Evolutionary conservation across 192 early-diverging fungal species (phyloP).

Genomic region (Coemansia sp.): DNA sequence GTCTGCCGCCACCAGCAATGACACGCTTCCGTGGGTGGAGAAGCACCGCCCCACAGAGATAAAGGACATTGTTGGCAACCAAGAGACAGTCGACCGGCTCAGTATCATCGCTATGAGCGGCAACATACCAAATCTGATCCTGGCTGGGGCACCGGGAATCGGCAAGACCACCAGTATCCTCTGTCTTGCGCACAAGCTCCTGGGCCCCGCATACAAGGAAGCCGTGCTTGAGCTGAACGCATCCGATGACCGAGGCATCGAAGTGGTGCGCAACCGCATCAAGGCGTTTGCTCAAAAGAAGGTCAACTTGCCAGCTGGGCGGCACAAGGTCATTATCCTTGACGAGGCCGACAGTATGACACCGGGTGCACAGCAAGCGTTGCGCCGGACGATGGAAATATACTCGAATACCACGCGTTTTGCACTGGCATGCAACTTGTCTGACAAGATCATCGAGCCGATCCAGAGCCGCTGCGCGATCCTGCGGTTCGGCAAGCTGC

Average conservation of each 20-base stretch:
- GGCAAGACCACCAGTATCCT: constrained; percentile 97
- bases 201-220: constrained; percentile 84
- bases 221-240: constrained; percentile 97
- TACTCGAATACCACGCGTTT: constrained; percentile 95
- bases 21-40: constrained; percentile 66
- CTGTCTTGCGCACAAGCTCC: constrained; percentile 86
- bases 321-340: constrained; percentile 89
- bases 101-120: constrained; percentile 84
- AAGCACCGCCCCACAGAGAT: constrained; percentile 88
- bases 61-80: constrained; percentile 92
- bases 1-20: constrained; percentile 21
- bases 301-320: constrained; percentile 85
- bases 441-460: constrained; percentile 96
- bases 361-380: constrained; percentile 92
- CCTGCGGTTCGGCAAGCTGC: constrained; percentile 78
- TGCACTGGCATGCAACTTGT: constrained; percentile 94
- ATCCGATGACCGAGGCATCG: constrained; percentile 95
- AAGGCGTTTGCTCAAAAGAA: constrained; percentile 99
- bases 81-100: constrained; percentile 84
- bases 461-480: constrained; percentile 96
- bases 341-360: constrained; percentile 99
- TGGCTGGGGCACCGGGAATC: constrained; percentile 88
- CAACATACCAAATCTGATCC: constrained; percentile 95
- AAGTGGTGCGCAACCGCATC: constrained; percentile 93
- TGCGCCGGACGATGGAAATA: constrained; percentile 97